These are phyloP conservation scores for Effrenium voratum DNA, from an alignment of 73 alveolate genomes.

Conservation along the genomic window DNA sequence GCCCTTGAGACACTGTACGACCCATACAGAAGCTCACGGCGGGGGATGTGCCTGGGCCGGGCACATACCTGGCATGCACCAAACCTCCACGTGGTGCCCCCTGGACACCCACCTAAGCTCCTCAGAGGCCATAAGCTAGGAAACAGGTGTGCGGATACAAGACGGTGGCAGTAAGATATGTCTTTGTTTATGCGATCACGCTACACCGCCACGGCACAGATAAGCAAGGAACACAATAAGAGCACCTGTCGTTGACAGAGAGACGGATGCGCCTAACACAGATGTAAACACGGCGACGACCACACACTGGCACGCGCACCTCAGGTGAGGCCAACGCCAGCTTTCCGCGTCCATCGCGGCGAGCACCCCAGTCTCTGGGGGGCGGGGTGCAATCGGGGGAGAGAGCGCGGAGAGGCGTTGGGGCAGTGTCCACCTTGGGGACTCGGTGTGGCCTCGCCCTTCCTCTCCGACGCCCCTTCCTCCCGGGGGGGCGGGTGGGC, in stretches of 20 bases:
- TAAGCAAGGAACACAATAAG: no score
- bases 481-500: slow-evolving; percentile 82
- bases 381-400: neutral
- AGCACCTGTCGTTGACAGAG: neutral
- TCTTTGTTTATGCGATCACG: neutral
- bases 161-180: no score
- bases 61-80: neutral
- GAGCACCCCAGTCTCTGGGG: neutral
- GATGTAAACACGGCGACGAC: neutral
- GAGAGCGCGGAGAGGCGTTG: neutral
- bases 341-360: neutral
- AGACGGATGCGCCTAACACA: neutral
- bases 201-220: neutral
- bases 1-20: no score
- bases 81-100: slow-evolving; percentile 31
- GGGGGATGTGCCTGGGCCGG: neutral
- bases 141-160: neutral
- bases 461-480: neutral
- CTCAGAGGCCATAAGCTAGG: neutral
- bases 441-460: neutral
- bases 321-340: neutral
- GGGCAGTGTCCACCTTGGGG: neutral
- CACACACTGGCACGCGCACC: no score
- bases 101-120: neutral
- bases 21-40: no score